Conservation (phyloP, 192 early-diverging fungal species). For the Phlyctochytrium bullatum region DNA sequence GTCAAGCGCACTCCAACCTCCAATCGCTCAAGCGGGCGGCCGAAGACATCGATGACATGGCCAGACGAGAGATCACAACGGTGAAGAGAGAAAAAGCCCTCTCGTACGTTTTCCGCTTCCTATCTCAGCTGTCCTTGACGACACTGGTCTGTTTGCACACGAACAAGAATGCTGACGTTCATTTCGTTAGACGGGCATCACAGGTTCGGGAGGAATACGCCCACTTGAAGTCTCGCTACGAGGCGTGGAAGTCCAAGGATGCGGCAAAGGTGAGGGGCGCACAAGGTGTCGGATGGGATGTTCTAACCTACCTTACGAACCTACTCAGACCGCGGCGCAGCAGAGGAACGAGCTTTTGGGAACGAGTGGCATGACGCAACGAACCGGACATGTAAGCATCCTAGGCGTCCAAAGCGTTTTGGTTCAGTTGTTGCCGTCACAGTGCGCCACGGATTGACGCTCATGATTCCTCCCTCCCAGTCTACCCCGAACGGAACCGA, state of each 20-base stretch:
- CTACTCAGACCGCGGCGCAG: slow-evolving; percentile 12
- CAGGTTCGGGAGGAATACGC: slow-evolving; percentile 37
- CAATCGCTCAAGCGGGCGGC: slow-evolving; percentile 34
- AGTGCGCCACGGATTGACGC: too few species aligned
- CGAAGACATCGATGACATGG: slow-evolving; percentile 42
- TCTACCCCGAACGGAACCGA: neutral
- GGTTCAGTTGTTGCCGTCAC: too few species aligned
- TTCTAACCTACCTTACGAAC: neutral
- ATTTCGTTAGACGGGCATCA: slow-evolving; percentile 25
- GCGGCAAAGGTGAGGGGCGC: slow-evolving; percentile 15
- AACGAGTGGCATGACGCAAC: slow-evolving; percentile 16
- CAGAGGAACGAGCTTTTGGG: slow-evolving; percentile 40
- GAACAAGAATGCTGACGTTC: neutral
- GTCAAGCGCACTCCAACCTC: slow-evolving; percentile 35
- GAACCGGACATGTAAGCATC: slow-evolving; percentile 11
- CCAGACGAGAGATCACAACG: slow-evolving; percentile 43
- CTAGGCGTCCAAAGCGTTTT: neutral
- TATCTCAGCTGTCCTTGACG: neutral
- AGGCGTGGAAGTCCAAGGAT: slow-evolving; percentile 22
- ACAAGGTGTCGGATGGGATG: neutral
- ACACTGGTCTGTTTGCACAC: slow-evolving; percentile 3
- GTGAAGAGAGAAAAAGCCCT: slow-evolving; percentile 47
- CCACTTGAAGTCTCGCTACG: slow-evolving; percentile 22
- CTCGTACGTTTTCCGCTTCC: slow-evolving; percentile 28
- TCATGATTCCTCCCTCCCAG: too few species aligned